A percentile compares a stretch with the other conserved stretches of the same genome.
Conservation (phyloP, 2,329 filamentous ascomycete genomes). For the Orbilia javanica region DNA sequence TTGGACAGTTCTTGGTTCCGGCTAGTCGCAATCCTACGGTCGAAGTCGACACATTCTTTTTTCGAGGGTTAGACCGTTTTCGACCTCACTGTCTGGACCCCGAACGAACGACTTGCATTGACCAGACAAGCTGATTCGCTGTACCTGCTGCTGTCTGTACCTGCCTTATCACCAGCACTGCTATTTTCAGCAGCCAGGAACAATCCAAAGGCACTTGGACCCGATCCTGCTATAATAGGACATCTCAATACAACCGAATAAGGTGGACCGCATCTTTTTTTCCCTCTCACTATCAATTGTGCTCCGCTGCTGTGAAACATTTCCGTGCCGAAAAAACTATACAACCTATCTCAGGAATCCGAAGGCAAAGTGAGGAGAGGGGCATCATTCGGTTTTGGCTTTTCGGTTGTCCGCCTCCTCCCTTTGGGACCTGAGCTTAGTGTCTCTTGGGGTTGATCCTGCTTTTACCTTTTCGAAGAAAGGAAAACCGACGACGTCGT, state of each 20-base stretch:
- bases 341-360: conserved; percentile 34
- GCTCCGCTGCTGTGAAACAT: conserved; percentile 51
- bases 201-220: conserved; percentile 55
- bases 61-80: conserved; percentile 53
- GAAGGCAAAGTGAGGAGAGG: conserved; percentile 50
- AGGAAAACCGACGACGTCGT: conserved; percentile 18
- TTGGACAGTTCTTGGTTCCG: conserved; percentile 49
- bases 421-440: conserved; percentile 15
- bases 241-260: conserved; percentile 55
- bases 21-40: conserved; percentile 55
- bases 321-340: conserved; percentile 44
- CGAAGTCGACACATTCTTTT: conserved; percentile 45
- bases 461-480: conserved; percentile 26
- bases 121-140: conserved; percentile 54
- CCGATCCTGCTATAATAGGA: conserved; percentile 58
- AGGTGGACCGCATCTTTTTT: conserved; percentile 32
- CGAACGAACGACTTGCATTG: conserved; percentile 50
- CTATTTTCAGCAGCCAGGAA: conserved; percentile 59
- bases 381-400: conserved; percentile 39
- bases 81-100: conserved; percentile 54
- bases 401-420: conserved; percentile 52
- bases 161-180: conserved; percentile 59
- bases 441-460: too few species aligned
- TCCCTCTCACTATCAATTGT: conserved; percentile 40
- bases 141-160: conserved; percentile 59